Conservation (phyloP, 2,329 filamentous ascomycete genomes). For the Aspergillus ochraceus region DNA sequence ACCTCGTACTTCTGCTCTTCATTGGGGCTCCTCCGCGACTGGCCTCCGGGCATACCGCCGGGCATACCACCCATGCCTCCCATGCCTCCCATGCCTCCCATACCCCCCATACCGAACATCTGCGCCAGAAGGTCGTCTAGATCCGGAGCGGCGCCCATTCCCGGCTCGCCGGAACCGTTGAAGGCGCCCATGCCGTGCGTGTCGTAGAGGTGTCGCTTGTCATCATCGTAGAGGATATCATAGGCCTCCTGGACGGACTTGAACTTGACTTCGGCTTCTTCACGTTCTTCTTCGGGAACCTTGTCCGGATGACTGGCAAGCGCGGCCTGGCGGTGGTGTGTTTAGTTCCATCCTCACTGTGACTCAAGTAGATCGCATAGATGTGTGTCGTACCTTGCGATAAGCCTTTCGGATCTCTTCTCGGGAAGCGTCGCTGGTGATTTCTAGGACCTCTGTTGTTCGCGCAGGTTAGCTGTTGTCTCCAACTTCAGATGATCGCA, state of each 20-base stretch:
- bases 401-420: conserved; percentile 94
- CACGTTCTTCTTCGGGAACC: conserved; percentile 80
- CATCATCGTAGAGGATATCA: conserved; percentile 94
- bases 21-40: conserved; percentile 67
- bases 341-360: not conserved
- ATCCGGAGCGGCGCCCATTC: conserved; percentile 64
- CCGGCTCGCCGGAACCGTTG: conserved; percentile 70
- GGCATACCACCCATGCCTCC: conserved; percentile 50
- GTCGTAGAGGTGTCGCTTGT: conserved; percentile 90
- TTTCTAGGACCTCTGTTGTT: conserved; percentile 70
- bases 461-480: conserved; percentile 2
- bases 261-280: conserved; percentile 86
- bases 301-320: conserved; percentile 93
- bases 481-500: not conserved
- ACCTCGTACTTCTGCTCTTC: conserved; percentile 93
- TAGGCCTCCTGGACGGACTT: conserved; percentile 92
- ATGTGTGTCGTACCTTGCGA: conserved; percentile 67
- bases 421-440: conserved; percentile 69
- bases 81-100: conserved; percentile 53
- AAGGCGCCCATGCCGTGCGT: conserved; percentile 95
- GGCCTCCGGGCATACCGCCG: conserved; percentile 44
- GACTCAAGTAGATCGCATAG: not conserved
- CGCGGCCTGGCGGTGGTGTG: conserved; percentile 61
- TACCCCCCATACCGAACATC: conserved; percentile 67
- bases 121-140: conserved; percentile 90